phyloP scores from a whole-genome alignment of 208 protist genomes.

The Acanthamoeba lenticulata region DNA sequence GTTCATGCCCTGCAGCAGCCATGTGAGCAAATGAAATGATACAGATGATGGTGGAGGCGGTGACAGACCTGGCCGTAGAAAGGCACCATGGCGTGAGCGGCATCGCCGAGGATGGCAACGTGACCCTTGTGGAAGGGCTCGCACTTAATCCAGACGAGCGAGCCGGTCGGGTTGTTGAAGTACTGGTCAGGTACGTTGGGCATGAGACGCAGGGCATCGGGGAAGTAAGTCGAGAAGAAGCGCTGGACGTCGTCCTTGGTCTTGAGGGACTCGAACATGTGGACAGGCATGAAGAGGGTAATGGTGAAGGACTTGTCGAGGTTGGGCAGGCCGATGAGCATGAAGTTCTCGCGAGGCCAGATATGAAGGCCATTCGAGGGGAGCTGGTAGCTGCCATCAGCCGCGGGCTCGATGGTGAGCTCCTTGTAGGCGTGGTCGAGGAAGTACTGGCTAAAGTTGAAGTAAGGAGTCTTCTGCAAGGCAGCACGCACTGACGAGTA shows the following conservation, averaged over 20 bases:
- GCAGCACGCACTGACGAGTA: not conserved
- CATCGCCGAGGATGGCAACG: constrained; percentile 66
- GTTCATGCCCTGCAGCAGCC: constrained; percentile 78
- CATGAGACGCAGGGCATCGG: constrained; percentile 71
- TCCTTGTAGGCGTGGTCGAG: constrained; percentile 71
- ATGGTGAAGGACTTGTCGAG: constrained; percentile 74
- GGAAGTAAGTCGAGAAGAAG: constrained; percentile 74
- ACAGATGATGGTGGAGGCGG: not conserved
- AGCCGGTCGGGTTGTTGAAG: constrained; percentile 68
- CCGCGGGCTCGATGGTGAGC: not conserved
- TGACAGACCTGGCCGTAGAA: constrained; percentile 74
- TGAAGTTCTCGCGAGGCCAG: constrained; percentile 77
- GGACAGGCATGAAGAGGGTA: constrained; percentile 76
- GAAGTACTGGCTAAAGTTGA: constrained; percentile 68
- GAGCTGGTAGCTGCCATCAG: not conserved
- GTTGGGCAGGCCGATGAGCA: constrained; percentile 82
- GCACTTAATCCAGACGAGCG: constrained; percentile 76
- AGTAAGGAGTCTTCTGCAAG: constrained; percentile 10
- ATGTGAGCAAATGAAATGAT: not conserved
- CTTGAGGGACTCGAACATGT: constrained; percentile 66
- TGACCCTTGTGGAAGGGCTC: constrained; percentile 57
- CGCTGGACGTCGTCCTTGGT: constrained; percentile 38
- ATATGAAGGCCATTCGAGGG: constrained; percentile 74
- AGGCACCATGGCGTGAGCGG: constrained; percentile 81
- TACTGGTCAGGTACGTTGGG: constrained; percentile 68